These are phyloP conservation scores for Globisporangium paddicum DNA, from an alignment of 352 stramenopile genomes.

Conservation along the genomic window DNA sequence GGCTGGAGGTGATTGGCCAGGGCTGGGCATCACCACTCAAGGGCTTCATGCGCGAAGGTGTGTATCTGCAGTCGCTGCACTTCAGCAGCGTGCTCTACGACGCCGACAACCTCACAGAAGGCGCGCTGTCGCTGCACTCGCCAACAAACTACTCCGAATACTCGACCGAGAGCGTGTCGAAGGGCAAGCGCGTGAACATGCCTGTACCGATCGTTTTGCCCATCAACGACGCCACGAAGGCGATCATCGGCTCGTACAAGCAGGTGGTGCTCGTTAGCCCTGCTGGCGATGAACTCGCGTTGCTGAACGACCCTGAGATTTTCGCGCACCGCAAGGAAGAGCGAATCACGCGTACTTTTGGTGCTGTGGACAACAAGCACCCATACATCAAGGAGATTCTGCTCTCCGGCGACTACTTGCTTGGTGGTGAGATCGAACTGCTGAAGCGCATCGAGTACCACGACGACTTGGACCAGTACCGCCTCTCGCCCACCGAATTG, in stretches of 20 bases:
- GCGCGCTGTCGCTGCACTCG: constrained; percentile 69
- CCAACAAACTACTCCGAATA: constrained; percentile 94
- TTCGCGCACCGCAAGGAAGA: constrained; percentile 98
- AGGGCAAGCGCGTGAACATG: constrained; percentile 92
- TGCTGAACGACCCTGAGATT: constrained; percentile 94
- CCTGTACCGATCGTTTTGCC: constrained; percentile 96
- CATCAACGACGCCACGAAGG: constrained; percentile 92
- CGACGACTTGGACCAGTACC: constrained; percentile 96
- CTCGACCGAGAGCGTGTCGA: constrained; percentile 70
- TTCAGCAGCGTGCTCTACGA: constrained; percentile 97
- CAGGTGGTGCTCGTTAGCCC: constrained; percentile 93
- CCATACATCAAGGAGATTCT: constrained; percentile 97
- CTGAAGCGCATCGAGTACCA: constrained; percentile 95
- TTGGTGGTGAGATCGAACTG: constrained; percentile 96
- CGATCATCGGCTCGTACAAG: constrained; percentile 67
- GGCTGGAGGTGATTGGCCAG: constrained; percentile 97
- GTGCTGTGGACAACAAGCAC: constrained; percentile 94
- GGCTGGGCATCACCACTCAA: constrained; percentile 95
- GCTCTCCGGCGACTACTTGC: constrained; percentile 92
- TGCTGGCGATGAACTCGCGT: constrained; percentile 91
- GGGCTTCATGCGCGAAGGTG: constrained; percentile 97
- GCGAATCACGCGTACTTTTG: constrained; percentile 96
- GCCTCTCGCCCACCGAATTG: constrained; percentile 92
- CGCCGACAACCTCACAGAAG: constrained; percentile 93
- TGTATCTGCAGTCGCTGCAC: constrained; percentile 95